Base-by-base conservation (phyloP, 2,329 filamentous ascomycete species). In the Diaporthe batatas region DNA sequence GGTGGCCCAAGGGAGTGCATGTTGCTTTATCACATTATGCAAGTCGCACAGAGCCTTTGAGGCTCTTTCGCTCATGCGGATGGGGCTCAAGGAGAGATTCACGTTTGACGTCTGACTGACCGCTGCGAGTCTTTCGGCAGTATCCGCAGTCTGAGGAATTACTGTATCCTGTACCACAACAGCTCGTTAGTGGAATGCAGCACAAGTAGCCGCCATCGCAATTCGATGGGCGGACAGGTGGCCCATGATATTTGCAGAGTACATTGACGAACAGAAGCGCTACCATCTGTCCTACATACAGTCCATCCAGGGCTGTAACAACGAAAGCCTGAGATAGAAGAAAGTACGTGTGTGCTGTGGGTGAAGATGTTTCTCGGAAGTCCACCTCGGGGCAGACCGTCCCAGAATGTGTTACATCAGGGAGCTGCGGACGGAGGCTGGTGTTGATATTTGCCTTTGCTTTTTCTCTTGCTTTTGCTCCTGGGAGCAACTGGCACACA, bases 61-160 rank as follows among this genome's bases (percentile, higher is more conserved):
- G 44, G 62, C 62, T 36, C 62, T 12, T 67, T 67, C 32, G 36
- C 47, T 67, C n/a, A 21, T 67, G 62, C 53, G 62, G 47, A 67
- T 53, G 42, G 67, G 69, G 51, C 55, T 58, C 62, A 71, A 72
- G 70, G 72, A 75, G 74, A 77, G 75, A 82, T 81, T 82, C 80
- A 83, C 85, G 84, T 84, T 86, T 86, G 81, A 75, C 58, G 42
- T 62, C 77, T 75, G 83, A 86, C 84, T 88, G 83, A 85, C 85
- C 85, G 77, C 84, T 82, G 73, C 83, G 83, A 78, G 80, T 81
- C 67, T 82, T 79, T 75, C 84, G 84, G 79, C 87, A 89, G 77
- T 89, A 89, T 68, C 87, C 87, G 78, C 87, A 89, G 76, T 81
- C 85, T 57, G 85, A 83, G 47, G 87, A 88, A 72, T 84, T 86